Evolutionary conservation across 2,329 filamentous ascomycete genomes (phyloP), one percentile per base, ranked within the genome.

Genomic region (Alternaria ethzedia): DNA sequence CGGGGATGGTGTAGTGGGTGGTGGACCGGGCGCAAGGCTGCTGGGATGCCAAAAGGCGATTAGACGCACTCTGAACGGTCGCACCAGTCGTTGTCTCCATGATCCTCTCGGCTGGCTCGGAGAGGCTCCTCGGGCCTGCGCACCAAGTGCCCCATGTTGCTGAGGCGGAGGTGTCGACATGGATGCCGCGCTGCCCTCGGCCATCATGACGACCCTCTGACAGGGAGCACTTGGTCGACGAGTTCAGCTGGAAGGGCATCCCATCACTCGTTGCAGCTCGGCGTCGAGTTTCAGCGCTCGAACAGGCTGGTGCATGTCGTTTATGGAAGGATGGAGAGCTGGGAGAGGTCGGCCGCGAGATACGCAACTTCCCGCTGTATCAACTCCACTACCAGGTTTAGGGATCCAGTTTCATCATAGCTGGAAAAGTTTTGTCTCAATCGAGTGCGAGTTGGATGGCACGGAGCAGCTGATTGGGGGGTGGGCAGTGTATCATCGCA

Each of bases 11-110:
- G 69, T 70, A 67, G 72, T 72, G 70, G 73, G 70, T 67, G 74
- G 70, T 76, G 73, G 74, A 71, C 70, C 70, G 60, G 59, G 69
- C 70, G 69, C 75, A 78, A 71, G 75, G 76, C 75, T 77, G 74
- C 70, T 69, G 71, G 75, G 73, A 59, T 71, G 50, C 41, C 64
- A 59, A 51, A 70, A 65, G 70, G 74, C 70, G 67, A 75, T 73
- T 71, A 74, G 72, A 73, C 63, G 66, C 66, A 69, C 49, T 66
- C 57, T 66, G 69, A 65, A 67, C 63, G 61, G 65, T 70, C 61
- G 69, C 68, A 70, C 70, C 69, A 72, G 66, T 68, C 59, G 56
- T 55, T 49, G 55, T 58, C 49, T 58, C 65, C 65, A 65, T 65
- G 54, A 36, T 67, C 59, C 57, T 65, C 58, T 63, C 68, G 64